Evolutionary conservation across 1,139 yeast genomes (phyloP).

Genomic region (Kodamaea derodonti): DNA sequence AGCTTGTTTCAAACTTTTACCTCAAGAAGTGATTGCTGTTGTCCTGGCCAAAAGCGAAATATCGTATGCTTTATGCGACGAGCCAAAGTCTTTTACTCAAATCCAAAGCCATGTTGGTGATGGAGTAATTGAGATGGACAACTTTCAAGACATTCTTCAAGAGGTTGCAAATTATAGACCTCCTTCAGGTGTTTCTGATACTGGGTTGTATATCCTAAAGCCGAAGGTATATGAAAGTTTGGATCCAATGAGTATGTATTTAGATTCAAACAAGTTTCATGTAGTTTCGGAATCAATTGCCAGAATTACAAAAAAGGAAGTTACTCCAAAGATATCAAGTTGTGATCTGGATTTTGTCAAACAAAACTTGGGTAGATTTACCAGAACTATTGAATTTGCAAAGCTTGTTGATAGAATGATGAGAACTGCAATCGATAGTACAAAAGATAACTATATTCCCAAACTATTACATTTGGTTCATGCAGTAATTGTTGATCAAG

Average conservation of each 20-base stretch:
- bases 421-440: conserved; percentile 45
- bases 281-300: conserved; percentile 30
- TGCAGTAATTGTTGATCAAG: conserved; percentile 51
- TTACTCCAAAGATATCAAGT: conserved; percentile 35
- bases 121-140: conserved; percentile 30
- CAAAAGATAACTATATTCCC: conserved; percentile 51
- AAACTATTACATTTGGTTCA: conserved; percentile 65
- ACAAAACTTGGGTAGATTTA: conserved; percentile 41
- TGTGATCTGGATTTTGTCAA: conserved; percentile 37
- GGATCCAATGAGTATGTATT: conserved; percentile 37
- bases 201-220: conserved; percentile 45
- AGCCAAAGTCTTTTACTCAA: conserved; percentile 53
- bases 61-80: conserved; percentile 46
- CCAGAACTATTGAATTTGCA: conserved; percentile 51
- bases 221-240: conserved; percentile 30
- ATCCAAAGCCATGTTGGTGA: conserved; percentile 36
- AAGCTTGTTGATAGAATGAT: conserved; percentile 55
- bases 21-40: conserved; percentile 20
- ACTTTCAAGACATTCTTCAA: conserved; percentile 33
- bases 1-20: conserved; percentile 34
- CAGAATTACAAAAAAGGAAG: conserved; percentile 34
- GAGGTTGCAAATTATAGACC: conserved; percentile 41
- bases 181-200: conserved; percentile 37
- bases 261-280: conserved; percentile 34
- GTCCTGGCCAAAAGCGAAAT: conserved; percentile 33